phyloP scores from a whole-genome alignment of 371 early-diverging fungal species.

The Smittium mucronatum region DNA sequence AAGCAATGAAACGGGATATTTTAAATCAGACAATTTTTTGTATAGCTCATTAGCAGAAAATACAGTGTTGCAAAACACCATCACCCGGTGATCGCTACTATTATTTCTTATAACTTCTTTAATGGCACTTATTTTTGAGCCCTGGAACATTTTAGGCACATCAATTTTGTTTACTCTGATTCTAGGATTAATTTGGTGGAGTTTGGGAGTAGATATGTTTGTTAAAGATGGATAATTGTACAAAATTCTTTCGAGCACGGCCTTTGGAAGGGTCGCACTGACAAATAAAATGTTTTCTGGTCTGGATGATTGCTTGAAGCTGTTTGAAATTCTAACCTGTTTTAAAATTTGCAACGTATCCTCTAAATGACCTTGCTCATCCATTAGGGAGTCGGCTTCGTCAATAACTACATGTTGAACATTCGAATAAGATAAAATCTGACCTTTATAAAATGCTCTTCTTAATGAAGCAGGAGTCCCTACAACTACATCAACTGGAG shows the following conservation, averaged over 20 bases:
- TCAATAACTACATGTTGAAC: slow-evolving; percentile 63
- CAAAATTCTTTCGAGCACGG: slow-evolving; percentile 49
- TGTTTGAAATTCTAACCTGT: slow-evolving; percentile 10
- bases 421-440: slow-evolving; percentile 41
- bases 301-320: neutral
- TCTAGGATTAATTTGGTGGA: slow-evolving; percentile 66
- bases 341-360: slow-evolving; percentile 42
- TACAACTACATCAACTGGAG: slow-evolving; percentile 60
- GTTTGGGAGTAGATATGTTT: slow-evolving; percentile 64
- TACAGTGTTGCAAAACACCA: slow-evolving; percentile 81
- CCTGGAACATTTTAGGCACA: slow-evolving; percentile 46
- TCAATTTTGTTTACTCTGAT: slow-evolving; percentile 70
- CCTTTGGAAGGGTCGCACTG: slow-evolving; percentile 77
- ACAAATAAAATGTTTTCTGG: slow-evolving; percentile 39
- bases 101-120: slow-evolving; percentile 24
- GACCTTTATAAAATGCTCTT: slow-evolving; percentile 27
- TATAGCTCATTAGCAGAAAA: slow-evolving; percentile 33
- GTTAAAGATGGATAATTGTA: slow-evolving; percentile 39
- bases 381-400: slow-evolving; percentile 88
- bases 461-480: slow-evolving; percentile 47
- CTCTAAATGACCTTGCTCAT: slow-evolving; percentile 54
- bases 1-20: slow-evolving; percentile 8
- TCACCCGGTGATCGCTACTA: slow-evolving; percentile 18
- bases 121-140: slow-evolving; percentile 24
- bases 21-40: slow-evolving; percentile 1